phyloP scores from a whole-genome alignment of 768 basidiomycete genomes.

The Saitozyma sp. region DNA sequence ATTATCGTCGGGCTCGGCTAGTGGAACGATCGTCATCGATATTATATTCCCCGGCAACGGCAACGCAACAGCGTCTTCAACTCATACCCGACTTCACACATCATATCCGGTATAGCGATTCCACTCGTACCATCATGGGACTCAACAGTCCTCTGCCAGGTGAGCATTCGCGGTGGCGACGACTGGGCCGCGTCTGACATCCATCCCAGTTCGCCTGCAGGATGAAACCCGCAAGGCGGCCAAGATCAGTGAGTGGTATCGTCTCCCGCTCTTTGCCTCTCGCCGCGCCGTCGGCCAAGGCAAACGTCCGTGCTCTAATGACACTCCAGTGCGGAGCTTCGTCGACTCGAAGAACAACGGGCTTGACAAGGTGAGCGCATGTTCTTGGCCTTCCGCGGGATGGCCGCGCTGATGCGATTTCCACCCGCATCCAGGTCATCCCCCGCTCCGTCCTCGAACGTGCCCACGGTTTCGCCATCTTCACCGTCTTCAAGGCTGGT shows the following conservation, averaged over 20 bases:
- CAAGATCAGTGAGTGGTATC: constrained; percentile 65
- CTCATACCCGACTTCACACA: neutral
- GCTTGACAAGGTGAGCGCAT: constrained; percentile 66
- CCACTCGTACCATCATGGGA: constrained; percentile 10
- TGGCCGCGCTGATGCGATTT: neutral
- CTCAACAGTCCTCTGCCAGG: constrained; percentile 16
- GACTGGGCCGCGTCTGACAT: neutral
- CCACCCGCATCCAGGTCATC: constrained; percentile 56
- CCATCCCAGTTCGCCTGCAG: constrained; percentile 58
- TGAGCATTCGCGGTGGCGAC: neutral
- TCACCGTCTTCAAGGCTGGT: constrained; percentile 55
- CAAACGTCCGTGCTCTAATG: neutral
- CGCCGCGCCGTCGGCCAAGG: neutral
- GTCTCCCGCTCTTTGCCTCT: neutral
- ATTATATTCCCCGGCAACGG: neutral
- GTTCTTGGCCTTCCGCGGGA: neutral
- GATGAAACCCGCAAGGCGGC: constrained; percentile 87
- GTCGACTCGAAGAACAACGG: constrained; percentile 78
- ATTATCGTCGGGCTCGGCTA: neutral
- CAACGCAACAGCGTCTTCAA: neutral
- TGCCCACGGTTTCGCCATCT: constrained; percentile 71
- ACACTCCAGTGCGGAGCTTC: constrained; percentile 71
- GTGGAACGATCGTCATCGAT: neutral
- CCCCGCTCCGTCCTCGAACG: constrained; percentile 61
- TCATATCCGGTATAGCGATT: neutral